phyloP scores from a whole-genome alignment of 495 filamentous ascomycete species.

The Daldinia childiae region DNA sequence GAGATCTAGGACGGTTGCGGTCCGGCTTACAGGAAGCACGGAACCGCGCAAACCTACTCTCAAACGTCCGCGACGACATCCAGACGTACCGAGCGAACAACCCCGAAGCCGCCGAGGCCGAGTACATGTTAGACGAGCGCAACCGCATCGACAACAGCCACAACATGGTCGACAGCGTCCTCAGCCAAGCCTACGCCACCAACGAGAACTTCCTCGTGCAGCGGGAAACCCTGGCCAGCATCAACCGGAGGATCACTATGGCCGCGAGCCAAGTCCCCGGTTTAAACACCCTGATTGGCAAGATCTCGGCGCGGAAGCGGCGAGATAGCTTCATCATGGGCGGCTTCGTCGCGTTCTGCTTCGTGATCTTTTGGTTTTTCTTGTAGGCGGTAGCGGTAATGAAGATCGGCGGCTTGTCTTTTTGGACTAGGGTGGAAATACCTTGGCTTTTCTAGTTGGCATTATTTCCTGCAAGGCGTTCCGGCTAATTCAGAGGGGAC shows the following conservation, averaged over 20 bases:
- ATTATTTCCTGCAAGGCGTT: constrained; percentile 39
- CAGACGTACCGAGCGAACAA: constrained; percentile 84
- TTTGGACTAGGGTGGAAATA: constrained; percentile 26
- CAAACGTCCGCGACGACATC: constrained; percentile 91
- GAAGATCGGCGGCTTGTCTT: constrained; percentile 8
- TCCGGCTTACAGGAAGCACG: constrained; percentile 74
- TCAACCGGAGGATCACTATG: constrained; percentile 86
- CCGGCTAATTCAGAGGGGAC: constrained; percentile 14
- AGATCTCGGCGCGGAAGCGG: constrained; percentile 95
- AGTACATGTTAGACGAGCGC: constrained; percentile 97
- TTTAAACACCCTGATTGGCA: constrained; percentile 89
- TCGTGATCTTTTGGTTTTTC: constrained; percentile 86
- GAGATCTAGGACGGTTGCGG: constrained; percentile 79
- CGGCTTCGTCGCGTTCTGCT: constrained; percentile 88
- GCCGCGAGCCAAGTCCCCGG: constrained; percentile 92
- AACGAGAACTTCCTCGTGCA: constrained; percentile 91
- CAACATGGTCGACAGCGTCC: constrained; percentile 84
- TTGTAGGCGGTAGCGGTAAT: constrained; percentile 54
- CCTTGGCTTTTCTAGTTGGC: constrained; percentile 35
- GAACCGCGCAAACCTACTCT: constrained; percentile 89
- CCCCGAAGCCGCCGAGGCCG: constrained; percentile 82
- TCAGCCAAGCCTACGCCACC: constrained; percentile 97
- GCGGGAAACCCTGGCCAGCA: constrained; percentile 82
- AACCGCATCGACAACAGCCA: constrained; percentile 84
- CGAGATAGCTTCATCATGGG: constrained; percentile 95